Conservation (phyloP, 768 basidiomycete species). For the Trametes sanguinea region DNA sequence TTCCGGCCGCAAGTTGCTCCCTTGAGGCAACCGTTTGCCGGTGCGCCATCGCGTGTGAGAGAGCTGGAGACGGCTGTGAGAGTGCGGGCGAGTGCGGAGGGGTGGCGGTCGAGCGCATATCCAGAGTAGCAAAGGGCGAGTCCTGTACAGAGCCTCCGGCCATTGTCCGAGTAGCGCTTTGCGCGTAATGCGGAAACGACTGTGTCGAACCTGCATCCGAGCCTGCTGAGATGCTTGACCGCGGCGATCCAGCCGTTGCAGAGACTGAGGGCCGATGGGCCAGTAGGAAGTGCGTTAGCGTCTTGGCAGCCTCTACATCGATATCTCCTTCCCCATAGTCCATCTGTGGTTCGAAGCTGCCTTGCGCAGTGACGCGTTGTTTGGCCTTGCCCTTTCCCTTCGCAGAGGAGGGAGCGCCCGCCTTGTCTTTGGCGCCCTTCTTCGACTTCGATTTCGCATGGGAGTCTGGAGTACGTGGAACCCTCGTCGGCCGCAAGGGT, state of each 20-base stretch:
- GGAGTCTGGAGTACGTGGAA: constrained; percentile 25
- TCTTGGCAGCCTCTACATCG: constrained; percentile 83
- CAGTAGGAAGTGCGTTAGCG: constrained; percentile 70
- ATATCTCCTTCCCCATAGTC: constrained; percentile 34
- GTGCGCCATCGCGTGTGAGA: constrained; percentile 24
- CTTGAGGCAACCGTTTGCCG: constrained; percentile 9
- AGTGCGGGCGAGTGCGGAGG: constrained; percentile 32
- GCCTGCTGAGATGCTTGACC: constrained; percentile 68
- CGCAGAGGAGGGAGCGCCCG: constrained; percentile 13
- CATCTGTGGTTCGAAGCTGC: constrained; percentile 16
- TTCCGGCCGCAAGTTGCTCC: constrained; percentile 21
- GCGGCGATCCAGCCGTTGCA: constrained; percentile 63
- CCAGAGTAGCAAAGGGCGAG: constrained; percentile 36
- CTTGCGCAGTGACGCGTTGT: constrained; percentile 18
- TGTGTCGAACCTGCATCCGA: constrained; percentile 66
- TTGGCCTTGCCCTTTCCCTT: constrained; percentile 23
- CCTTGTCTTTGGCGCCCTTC: constrained; percentile 28
- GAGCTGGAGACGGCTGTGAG: constrained; percentile 18
- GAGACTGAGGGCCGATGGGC: constrained; percentile 62
- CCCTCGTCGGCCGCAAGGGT: constrained; percentile 24
- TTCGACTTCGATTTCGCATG: constrained; percentile 25
- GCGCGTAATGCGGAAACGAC: constrained; percentile 64
- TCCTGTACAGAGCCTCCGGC: constrained; percentile 39
- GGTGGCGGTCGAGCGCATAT: constrained; percentile 38
- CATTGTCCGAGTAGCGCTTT: constrained; percentile 63